Evolutionary conservation across 2,329 filamentous ascomycete genomes (phyloP).

Genomic region (Leptodontidium sp.): DNA sequence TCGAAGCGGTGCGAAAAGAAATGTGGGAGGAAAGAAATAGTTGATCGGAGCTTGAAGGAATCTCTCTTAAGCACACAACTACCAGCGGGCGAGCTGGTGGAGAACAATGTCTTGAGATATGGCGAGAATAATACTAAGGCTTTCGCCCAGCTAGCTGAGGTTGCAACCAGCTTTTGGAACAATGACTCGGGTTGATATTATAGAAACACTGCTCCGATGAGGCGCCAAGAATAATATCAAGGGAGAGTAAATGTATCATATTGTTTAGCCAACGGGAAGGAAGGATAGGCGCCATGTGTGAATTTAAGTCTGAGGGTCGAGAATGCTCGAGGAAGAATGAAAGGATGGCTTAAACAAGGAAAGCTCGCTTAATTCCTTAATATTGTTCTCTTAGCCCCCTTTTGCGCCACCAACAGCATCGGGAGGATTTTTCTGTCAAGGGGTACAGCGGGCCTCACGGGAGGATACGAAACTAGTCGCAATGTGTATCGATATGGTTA

Average conservation of each 20-base stretch:
- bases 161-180: not conserved
- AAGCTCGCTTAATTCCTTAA: conserved; percentile 32
- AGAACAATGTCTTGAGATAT: conserved; percentile 19
- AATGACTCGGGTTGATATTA: conserved; percentile 20
- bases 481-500: not conserved
- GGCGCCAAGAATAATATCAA: conserved; percentile 24
- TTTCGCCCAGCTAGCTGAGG: not conserved
- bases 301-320: conserved; percentile 13
- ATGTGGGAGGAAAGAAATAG: conserved; percentile 14
- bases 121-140: conserved; percentile 21
- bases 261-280: conserved; percentile 29
- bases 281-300: conserved; percentile 7
- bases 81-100: not conserved
- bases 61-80: conserved; percentile 8
- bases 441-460: conserved; percentile 16
- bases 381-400: conserved; percentile 40
- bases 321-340: conserved; percentile 29
- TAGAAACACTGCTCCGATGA: conserved; percentile 1
- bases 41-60: not conserved
- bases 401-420: conserved; percentile 22
- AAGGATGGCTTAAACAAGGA: conserved; percentile 27
- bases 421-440: conserved; percentile 18
- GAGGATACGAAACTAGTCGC: conserved; percentile 17
- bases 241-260: conserved; percentile 29
- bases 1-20: not conserved